phyloP scores from a whole-genome alignment of 495 filamentous ascomycete genomes.

The Aspergillus avenaceus region DNA sequence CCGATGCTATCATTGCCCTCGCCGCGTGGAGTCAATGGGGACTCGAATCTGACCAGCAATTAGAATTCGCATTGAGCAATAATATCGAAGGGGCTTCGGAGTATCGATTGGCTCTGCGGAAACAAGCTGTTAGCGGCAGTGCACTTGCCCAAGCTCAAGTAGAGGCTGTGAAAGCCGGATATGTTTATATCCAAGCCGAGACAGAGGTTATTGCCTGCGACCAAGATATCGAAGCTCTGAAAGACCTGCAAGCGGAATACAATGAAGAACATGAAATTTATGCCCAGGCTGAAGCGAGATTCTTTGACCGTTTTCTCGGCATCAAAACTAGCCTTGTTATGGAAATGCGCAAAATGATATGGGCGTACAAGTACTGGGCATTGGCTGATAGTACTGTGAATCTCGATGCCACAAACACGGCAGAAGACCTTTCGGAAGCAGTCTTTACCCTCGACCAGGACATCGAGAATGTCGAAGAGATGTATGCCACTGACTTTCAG shows the following conservation, averaged over 20 bases:
- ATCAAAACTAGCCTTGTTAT: background rate
- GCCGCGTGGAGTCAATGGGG: background rate
- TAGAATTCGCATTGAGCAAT: background rate
- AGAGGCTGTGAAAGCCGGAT: background rate
- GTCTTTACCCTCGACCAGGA: background rate
- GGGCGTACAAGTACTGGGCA: constrained; percentile 5
- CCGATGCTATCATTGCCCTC: background rate
- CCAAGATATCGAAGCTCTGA: background rate
- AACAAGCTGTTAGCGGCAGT: background rate
- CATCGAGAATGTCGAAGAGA: background rate
- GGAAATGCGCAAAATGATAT: constrained; percentile 1
- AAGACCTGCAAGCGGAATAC: background rate
- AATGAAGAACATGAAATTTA: background rate
- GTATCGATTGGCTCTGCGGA: background rate
- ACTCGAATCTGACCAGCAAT: background rate
- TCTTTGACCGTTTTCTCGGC: background rate
- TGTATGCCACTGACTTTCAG: background rate
- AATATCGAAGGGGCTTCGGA: background rate
- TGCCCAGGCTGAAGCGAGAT: background rate
- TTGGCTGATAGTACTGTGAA: background rate
- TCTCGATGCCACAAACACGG: background rate
- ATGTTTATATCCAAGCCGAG: background rate
- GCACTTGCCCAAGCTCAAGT: background rate
- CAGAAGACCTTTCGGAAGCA: background rate
- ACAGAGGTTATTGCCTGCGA: background rate